Conservation (phyloP, 352 stramenopile genomes). For the Pythium monospermum region DNA sequence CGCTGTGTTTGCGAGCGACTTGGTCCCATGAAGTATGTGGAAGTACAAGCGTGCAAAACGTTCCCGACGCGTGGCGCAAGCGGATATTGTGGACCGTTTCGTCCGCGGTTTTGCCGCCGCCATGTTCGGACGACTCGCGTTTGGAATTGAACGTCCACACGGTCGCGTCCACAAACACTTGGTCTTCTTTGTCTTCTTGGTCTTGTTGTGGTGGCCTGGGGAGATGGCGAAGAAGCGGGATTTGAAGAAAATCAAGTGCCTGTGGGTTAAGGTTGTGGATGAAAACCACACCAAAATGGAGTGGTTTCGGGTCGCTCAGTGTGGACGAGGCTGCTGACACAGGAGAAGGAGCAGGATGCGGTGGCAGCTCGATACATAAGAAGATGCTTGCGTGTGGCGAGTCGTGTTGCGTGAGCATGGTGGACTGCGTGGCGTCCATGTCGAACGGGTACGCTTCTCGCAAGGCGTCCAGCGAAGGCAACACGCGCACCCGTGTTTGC, state of each 20-base stretch:
- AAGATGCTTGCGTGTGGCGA: constrained; percentile 25
- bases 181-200: constrained; percentile 8
- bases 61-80: constrained; percentile 75
- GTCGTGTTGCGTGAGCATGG: constrained; percentile 13
- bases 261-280: constrained; percentile 22
- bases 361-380: constrained; percentile 53
- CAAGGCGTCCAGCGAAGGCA: constrained; percentile 25
- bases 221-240: constrained; percentile 46
- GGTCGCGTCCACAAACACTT: constrained; percentile 57
- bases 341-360: not conserved
- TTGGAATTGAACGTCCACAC: constrained; percentile 53
- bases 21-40: constrained; percentile 42
- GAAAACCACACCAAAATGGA: constrained; percentile 67
- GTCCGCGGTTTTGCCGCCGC: constrained; percentile 66
- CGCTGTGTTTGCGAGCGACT: constrained; percentile 34
- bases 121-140: constrained; percentile 54
- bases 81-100: constrained; percentile 87
- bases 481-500: constrained; percentile 24
- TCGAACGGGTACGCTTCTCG: constrained; percentile 13
- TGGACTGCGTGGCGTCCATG: not conserved
- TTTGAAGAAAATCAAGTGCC: constrained; percentile 36
- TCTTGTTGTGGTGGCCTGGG: constrained; percentile 9
- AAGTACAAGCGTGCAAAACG: constrained; percentile 66
- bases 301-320: constrained; percentile 1
- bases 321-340: not conserved